phyloP scores from a whole-genome alignment of 805 yeast species.

The Candida montana region DNA sequence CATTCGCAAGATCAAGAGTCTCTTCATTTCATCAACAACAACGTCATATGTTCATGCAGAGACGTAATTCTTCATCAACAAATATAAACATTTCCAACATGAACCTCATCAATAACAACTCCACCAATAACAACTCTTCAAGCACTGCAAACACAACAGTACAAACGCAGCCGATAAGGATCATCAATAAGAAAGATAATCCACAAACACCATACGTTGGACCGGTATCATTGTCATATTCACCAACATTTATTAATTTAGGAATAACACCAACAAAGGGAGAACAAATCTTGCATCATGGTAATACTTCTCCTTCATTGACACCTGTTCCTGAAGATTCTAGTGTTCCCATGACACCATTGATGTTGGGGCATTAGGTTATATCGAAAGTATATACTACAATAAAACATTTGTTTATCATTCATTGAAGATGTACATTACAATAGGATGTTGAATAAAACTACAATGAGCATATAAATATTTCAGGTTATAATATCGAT shows the following conservation, averaged over 20 bases:
- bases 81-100: conserved; percentile 3
- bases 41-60: conserved; percentile 10
- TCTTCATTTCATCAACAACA: conserved; percentile 21
- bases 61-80: conserved; percentile 10
- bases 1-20: conserved; percentile 13
- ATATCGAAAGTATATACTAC: no score
- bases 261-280: conserved; percentile 1
- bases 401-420: no score
- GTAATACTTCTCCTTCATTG: conserved; percentile 21
- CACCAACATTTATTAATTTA: conserved; percentile 20
- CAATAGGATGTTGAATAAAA: no score
- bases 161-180: conserved; percentile 13
- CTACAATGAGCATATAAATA: no score
- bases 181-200: conserved; percentile 1
- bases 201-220: conserved; percentile 23
- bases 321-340: conserved; percentile 13
- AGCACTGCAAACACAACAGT: no score
- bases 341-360: conserved; percentile 24
- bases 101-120: conserved; percentile 9
- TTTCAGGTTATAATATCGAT: no score
- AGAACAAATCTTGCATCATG: conserved; percentile 9
- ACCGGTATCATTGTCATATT: conserved; percentile 19
- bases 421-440: no score
- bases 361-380: conserved; percentile 12
- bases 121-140: no score